Percentiles rank a stretch among this genome's conserved stretches.
These are phyloP conservation scores for Aspergillus saccharolyticus DNA, from an alignment of 495 filamentous ascomycete genomes.

Conservation along the genomic window DNA sequence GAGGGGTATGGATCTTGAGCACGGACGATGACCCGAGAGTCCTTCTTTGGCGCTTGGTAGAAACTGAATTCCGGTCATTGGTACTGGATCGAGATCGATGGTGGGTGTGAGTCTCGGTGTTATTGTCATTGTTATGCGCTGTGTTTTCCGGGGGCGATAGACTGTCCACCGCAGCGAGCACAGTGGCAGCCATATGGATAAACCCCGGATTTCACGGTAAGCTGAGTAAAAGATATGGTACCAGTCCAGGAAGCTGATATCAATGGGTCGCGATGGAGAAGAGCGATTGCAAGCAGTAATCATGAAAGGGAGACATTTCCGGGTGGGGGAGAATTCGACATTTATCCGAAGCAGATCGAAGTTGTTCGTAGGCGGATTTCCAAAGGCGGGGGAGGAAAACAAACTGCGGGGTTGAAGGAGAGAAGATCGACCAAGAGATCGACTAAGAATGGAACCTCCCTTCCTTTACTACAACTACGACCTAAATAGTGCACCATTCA, in stretches of 20 bases:
- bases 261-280: too few species aligned
- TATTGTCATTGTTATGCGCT: neutral
- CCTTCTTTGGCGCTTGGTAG: constrained; percentile 29
- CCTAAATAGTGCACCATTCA: too few species aligned
- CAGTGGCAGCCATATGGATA: neutral
- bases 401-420: neutral
- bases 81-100: neutral
- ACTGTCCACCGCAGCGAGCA: neutral
- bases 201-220: too few species aligned
- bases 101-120: neutral
- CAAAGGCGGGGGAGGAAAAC: neutral
- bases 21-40: constrained; percentile 19
- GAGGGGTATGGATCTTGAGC: constrained; percentile 19
- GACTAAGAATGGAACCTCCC: too few species aligned
- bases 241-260: too few species aligned
- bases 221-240: too few species aligned
- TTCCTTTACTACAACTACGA: too few species aligned
- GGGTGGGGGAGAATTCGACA: neutral
- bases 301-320: neutral
- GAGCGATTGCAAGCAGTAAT: too few species aligned
- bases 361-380: neutral
- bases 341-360: neutral
- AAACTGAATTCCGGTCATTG: neutral
- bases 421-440: too few species aligned
- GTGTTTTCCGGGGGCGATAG: neutral